Conservation (phyloP, 306 rosid genomes). For the Vigna hirtella region DNA sequence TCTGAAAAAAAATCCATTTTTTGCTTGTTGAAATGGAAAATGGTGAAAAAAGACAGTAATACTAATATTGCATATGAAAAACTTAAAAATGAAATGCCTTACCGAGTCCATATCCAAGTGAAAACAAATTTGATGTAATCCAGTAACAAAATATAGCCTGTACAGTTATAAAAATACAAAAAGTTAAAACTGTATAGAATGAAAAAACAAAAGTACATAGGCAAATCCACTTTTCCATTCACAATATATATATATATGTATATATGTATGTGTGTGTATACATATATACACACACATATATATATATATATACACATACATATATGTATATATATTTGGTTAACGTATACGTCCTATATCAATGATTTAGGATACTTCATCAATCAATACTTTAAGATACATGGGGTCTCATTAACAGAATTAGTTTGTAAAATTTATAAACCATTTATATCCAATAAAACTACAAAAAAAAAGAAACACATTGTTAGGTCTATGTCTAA, state of each 20-base stretch:
- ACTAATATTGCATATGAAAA: constrained; percentile 27
- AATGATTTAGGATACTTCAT: too few relatives aligned
- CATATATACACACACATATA: too few relatives aligned
- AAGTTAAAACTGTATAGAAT: constrained; percentile 36
- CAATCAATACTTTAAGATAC: too few relatives aligned
- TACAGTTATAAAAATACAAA: constrained; percentile 37
- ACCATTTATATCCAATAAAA: too few relatives aligned
- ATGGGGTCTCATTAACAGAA: too few relatives aligned
- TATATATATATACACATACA: too few relatives aligned
- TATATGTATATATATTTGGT: too few relatives aligned
- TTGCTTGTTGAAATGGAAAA: background rate
- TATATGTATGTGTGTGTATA: too few relatives aligned
- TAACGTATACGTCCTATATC: too few relatives aligned
- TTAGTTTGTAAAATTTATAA: too few relatives aligned
- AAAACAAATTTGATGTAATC: constrained; percentile 86
- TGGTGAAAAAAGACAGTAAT: background rate
- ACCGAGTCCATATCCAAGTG: constrained; percentile 78
- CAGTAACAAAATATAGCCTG: constrained; percentile 97
- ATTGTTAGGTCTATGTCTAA: too few relatives aligned
- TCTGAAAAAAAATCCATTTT: background rate
- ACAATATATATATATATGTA: background rate
- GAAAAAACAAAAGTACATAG: constrained; percentile 20
- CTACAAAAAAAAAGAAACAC: too few relatives aligned
- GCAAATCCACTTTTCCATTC: background rate
- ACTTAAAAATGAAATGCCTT: constrained; percentile 44